These are phyloP conservation scores for Dacryopinax primogenitus DNA, from an alignment of 768 basidiomycete species.

Conservation along the genomic window DNA sequence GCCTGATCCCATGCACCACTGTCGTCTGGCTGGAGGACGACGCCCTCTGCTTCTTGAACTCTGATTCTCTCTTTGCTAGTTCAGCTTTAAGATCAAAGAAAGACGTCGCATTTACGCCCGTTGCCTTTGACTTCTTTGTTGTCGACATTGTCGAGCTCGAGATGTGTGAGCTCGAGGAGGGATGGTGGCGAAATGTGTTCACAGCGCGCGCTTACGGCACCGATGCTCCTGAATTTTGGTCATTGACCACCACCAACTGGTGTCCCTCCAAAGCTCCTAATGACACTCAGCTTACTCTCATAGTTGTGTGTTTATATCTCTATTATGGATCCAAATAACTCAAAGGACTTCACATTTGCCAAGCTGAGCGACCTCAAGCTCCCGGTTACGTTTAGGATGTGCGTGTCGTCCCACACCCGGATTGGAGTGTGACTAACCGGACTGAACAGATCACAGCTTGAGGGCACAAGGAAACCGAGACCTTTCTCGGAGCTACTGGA, in stretches of 20 bases:
- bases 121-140: slow-evolving; percentile 2
- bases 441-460: slow-evolving; percentile 56
- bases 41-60: slow-evolving; percentile 50
- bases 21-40: slow-evolving; percentile 37
- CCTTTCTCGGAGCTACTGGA: slow-evolving; percentile 71
- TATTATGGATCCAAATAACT: slow-evolving; percentile 26
- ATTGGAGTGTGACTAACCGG: neutral
- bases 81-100: slow-evolving; percentile 71
- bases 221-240: neutral
- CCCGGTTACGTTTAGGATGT: slow-evolving; percentile 81
- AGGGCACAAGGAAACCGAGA: slow-evolving; percentile 61
- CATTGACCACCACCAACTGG: neutral
- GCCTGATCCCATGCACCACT: slow-evolving; percentile 49
- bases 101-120: slow-evolving; percentile 27
- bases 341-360: slow-evolving; percentile 87
- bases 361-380: slow-evolving; percentile 78
- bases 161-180: neutral
- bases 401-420: slow-evolving; percentile 10
- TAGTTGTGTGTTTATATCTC: neutral
- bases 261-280: neutral
- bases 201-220: neutral
- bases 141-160: neutral
- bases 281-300: neutral
- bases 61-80: slow-evolving; percentile 41
- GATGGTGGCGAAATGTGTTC: neutral